Evolutionary conservation across 2,329 filamentous ascomycete genomes (phyloP).

Genomic region (Xylaria sp.): DNA sequence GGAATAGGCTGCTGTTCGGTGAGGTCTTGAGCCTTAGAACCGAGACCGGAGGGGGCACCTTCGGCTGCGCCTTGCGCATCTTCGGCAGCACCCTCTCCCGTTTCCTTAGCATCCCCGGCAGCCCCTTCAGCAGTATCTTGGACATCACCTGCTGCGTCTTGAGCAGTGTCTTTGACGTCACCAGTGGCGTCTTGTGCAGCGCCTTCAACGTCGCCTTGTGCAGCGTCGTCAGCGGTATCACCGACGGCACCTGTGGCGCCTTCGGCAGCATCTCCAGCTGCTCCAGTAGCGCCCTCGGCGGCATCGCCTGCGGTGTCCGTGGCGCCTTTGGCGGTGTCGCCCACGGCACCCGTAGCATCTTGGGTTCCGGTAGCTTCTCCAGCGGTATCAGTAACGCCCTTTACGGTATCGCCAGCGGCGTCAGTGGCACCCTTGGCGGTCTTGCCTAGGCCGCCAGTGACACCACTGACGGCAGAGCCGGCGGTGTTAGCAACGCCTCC

Average conservation of each 20-base stretch:
- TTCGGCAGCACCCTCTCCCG: conserved; percentile 34
- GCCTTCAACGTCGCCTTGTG: conserved; percentile 22
- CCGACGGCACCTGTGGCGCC: conserved; percentile 42
- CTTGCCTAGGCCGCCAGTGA: conserved; percentile 42
- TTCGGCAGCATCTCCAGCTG: conserved; percentile 41
- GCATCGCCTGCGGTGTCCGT: conserved; percentile 37
- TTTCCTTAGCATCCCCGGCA: conserved; percentile 35
- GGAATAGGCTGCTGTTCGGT: conserved; percentile 38
- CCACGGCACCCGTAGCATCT: conserved; percentile 41
- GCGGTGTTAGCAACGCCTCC: conserved; percentile 43
- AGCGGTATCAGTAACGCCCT: conserved; percentile 42
- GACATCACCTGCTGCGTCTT: conserved; percentile 42
- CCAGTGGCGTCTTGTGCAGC: conserved; percentile 37
- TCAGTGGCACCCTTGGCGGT: conserved; percentile 41
- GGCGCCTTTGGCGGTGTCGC: conserved; percentile 40
- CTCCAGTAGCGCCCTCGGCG: conserved; percentile 38
- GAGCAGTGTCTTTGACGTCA: conserved; percentile 37
- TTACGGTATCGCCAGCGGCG: conserved; percentile 41
- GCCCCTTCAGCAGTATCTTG: conserved; percentile 37
- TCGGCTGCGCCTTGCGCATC: conserved; percentile 40
- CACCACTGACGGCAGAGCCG: conserved; percentile 39
- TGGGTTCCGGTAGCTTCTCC: conserved; percentile 43
- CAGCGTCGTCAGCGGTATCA: conserved; percentile 6
- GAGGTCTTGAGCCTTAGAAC: conserved; percentile 39
- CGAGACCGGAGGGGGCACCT: conserved; percentile 33